These are phyloP conservation scores for Coleophoma eucalyptorum DNA, from an alignment of 2,329 filamentous ascomycete genomes.

Conservation along the genomic window DNA sequence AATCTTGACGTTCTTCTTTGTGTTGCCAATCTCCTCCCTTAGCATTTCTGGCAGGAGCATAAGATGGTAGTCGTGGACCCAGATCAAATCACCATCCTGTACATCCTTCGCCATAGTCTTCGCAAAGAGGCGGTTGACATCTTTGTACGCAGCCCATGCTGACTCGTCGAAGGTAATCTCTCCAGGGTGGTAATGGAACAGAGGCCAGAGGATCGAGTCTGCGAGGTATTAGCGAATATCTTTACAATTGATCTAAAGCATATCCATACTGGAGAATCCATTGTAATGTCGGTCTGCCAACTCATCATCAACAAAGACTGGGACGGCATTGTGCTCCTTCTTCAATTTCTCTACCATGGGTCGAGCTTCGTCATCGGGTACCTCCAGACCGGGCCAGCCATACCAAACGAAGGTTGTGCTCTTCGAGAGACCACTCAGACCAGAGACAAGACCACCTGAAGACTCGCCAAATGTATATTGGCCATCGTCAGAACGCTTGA, in stretches of 20 bases:
- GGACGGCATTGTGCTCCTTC: conserved; percentile 84
- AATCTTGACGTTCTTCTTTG: conserved; percentile 90
- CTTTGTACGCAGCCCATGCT: conserved; percentile 87
- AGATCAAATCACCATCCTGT: conserved; percentile 89
- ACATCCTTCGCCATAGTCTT: conserved; percentile 83
- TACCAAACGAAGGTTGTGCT: conserved; percentile 97
- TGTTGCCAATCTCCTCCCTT: conserved; percentile 77
- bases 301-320: conserved; percentile 91
- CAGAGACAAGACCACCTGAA: conserved; percentile 91
- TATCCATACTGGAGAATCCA: conserved; percentile 83
- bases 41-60: conserved; percentile 97
- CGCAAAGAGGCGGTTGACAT: conserved; percentile 90
- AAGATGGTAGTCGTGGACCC: conserved; percentile 98
- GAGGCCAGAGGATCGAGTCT: conserved; percentile 97
- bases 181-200: conserved; percentile 98
- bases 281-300: conserved; percentile 96
- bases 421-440: conserved; percentile 86
- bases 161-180: conserved; percentile 98
- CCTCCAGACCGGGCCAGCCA: conserved; percentile 91
- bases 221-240: conserved; percentile 1
- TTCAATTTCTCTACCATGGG: conserved; percentile 74
- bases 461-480: conserved; percentile 95
- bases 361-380: conserved; percentile 77
- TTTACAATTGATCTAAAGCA: neutral
- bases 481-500: conserved; percentile 89